phyloP scores from a whole-genome alignment of 441 rosid genomes.

The Pelargonium myrrhifolium region DNA sequence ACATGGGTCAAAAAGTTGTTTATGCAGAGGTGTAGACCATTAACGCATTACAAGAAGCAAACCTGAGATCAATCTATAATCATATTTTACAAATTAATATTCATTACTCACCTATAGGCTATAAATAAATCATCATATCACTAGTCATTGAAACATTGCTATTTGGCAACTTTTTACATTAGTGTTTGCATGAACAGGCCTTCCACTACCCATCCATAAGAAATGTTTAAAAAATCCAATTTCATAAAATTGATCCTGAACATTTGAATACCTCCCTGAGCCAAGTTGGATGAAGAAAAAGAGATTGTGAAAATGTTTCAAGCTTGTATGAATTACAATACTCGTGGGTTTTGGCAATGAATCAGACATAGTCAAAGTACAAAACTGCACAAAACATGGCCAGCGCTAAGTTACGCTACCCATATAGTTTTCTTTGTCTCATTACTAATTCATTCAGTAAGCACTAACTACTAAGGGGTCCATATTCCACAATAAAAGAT shows the following conservation, averaged over 20 bases:
- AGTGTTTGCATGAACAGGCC: neutral
- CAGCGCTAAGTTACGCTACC: neutral
- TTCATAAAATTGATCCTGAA: neutral
- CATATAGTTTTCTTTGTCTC: neutral
- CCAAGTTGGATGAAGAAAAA: neutral
- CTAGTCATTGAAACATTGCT: neutral
- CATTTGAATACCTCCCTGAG: neutral
- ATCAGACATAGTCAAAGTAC: neutral
- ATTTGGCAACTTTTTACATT: neutral
- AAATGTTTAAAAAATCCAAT: neutral
- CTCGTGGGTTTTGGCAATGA: neutral
- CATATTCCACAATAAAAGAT: neutral
- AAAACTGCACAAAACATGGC: conserved; percentile 1
- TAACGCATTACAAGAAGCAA: neutral
- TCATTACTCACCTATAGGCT: neutral
- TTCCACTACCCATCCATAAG: neutral
- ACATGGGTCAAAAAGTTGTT: neutral
- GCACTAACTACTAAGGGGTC: neutral
- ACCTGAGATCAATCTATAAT: neutral
- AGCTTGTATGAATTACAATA: neutral
- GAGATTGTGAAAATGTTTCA: neutral
- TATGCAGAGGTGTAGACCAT: neutral
- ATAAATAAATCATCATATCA: neutral
- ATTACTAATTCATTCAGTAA: neutral
- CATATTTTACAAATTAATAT: neutral